These are phyloP conservation scores for Aspergillus quadricinctus DNA, from an alignment of 2,329 filamentous ascomycete genomes.

Conservation along the genomic window DNA sequence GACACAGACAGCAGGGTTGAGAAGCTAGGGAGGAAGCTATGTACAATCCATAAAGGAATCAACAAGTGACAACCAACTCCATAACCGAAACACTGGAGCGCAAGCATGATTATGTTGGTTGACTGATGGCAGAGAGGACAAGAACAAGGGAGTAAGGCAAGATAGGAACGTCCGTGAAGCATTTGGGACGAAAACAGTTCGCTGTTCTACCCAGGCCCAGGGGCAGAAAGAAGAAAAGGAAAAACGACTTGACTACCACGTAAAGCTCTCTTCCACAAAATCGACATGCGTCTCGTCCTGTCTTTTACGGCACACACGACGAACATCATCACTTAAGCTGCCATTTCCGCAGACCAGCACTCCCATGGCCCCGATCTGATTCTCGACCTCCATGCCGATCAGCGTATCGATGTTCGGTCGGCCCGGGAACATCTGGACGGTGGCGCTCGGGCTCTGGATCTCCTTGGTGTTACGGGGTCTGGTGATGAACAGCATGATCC, in stretches of 20 bases:
- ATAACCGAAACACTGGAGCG: background rate
- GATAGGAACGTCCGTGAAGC: background rate
- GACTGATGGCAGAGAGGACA: background rate
- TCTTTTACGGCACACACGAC: slow-evolving; percentile 62
- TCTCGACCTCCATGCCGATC: slow-evolving; percentile 74
- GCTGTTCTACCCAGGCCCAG: background rate
- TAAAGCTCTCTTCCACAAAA: slow-evolving; percentile 73
- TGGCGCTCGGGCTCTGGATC: slow-evolving; percentile 69
- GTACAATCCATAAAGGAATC: background rate
- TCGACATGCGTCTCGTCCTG: slow-evolving; percentile 61
- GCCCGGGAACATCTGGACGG: slow-evolving; percentile 88
- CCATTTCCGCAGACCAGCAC: slow-evolving; percentile 78
- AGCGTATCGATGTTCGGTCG: slow-evolving; percentile 77
- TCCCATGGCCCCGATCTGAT: slow-evolving; percentile 82
- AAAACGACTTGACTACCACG: slow-evolving; percentile 32
- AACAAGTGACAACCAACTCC: background rate
- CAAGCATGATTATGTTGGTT: background rate
- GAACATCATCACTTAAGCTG: slow-evolving; percentile 69
- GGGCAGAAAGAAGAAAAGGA: background rate
- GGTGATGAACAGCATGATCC: slow-evolving; percentile 86
- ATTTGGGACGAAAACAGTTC: background rate
- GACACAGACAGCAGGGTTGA: background rate
- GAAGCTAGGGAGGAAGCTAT: background rate
- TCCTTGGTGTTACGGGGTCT: slow-evolving; percentile 79
- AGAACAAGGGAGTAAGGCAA: background rate